Evolutionary conservation across 2,329 filamentous ascomycete genomes (phyloP), one percentile per base, ranked within the genome.

Genomic region (Shiraia sp.): DNA sequence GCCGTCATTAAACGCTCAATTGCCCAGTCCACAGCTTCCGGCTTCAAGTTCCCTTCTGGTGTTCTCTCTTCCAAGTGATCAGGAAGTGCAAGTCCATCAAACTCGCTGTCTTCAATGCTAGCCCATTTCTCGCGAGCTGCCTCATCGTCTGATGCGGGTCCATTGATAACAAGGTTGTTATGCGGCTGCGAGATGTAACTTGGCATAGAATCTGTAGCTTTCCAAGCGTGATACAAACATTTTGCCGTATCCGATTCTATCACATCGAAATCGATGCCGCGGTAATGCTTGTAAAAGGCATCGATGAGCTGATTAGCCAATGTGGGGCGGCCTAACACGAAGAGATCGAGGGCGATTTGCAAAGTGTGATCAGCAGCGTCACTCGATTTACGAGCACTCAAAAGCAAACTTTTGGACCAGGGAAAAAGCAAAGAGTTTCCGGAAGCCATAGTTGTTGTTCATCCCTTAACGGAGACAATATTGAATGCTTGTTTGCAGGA

Each of bases 261-360:
- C 1, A 41, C 8, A 2, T 40, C 33, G 7, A 41, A 41, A 4
- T 40, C 31, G 7, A 48, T 10, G 4, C 38, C 37, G 17, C 42
- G 23, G 10, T 32, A 16, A n/a, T 45, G 15, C 16, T 22, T 36
- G 17, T 45, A 40, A 2, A 45, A 15, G 9, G 30, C 19, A 10
- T 39, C 24, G 27, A 39, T 35, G 24, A 42, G 22, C 2, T 10
- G 17, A 14, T 41, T 41, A 22, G 37, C 41, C 27, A 38, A 24
- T 4, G 35, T 14, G 10, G 15, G 10, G 10, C 22, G 45, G 6
- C 38, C 38, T 7, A 42, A 26, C 9, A 32, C 28, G 6, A 40
- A 46, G 5, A 42, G 16, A 13, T 40, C 32, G 12, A 45, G 38
- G 10, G 42, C 46, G 16, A 27, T 22, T 4, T 40, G 23, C 15